Evolutionary conservation across 2,329 filamentous ascomycete species (phyloP).

Genomic region (Sphaerulina musiva): DNA sequence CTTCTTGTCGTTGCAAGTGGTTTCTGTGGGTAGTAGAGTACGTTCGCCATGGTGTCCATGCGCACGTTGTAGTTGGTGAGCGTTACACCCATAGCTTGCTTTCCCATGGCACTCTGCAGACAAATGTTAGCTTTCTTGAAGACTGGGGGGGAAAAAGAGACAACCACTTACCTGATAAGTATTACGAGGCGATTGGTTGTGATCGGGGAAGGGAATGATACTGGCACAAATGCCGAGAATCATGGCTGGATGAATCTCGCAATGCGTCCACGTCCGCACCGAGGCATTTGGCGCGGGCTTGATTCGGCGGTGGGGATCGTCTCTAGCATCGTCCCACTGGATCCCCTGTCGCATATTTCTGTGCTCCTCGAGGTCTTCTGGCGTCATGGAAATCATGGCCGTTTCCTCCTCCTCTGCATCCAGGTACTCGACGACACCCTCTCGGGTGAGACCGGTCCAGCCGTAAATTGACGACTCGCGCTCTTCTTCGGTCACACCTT

Average conservation of each 20-base stretch:
- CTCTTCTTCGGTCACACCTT: constrained; percentile 51
- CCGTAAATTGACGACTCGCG: constrained; percentile 61
- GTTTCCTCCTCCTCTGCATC: constrained; percentile 98
- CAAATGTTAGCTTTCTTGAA: not conserved
- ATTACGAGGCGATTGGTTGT: constrained; percentile 97
- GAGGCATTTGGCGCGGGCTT: constrained; percentile 81
- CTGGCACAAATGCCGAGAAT: constrained; percentile 96
- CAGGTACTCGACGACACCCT: constrained; percentile 87
- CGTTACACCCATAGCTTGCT: constrained; percentile 99
- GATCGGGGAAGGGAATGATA: constrained; percentile 99
- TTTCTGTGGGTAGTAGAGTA: constrained; percentile 98
- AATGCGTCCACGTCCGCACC: constrained; percentile 92
- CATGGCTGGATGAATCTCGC: constrained; percentile 99
- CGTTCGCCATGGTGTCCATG: constrained; percentile 99
- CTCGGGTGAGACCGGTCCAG: constrained; percentile 78
- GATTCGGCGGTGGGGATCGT: constrained; percentile 76
- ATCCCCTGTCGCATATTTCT: constrained; percentile 34
- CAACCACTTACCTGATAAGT: constrained; percentile 49
- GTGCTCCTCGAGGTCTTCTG: constrained; percentile 74
- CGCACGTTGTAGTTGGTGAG: constrained; percentile 93
- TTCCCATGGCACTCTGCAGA: constrained; percentile 97
- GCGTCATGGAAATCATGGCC: constrained; percentile 98
- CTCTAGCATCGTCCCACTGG: constrained; percentile 49
- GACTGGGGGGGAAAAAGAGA: not conserved
- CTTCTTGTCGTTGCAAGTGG: constrained; percentile 90